phyloP scores from a whole-genome alignment of 1,139 yeast genomes.

The Geotrichum cucujoidarum region DNA sequence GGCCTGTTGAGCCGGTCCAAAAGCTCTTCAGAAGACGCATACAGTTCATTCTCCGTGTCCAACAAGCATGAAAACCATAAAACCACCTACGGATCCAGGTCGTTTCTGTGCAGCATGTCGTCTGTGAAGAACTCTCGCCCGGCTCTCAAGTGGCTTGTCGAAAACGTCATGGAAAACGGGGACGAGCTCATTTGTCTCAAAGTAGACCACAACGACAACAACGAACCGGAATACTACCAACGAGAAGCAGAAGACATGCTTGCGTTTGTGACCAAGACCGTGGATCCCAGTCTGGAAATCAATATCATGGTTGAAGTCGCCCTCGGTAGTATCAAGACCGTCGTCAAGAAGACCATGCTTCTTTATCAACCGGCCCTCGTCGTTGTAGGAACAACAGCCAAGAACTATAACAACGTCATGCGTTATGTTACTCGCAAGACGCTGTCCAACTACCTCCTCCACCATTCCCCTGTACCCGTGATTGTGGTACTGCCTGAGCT shows the following conservation, averaged over 20 bases:
- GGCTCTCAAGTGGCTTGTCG: constrained; percentile 28
- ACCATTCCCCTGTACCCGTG: constrained; percentile 31
- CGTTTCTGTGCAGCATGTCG: constrained; percentile 23
- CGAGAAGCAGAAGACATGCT: constrained; percentile 25
- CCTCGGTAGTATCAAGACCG: constrained; percentile 28
- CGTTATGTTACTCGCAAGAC: constrained; percentile 25
- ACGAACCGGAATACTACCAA: constrained; percentile 21
- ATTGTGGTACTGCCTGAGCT: constrained; percentile 20
- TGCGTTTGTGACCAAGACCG: constrained; percentile 20
- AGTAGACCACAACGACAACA: constrained; percentile 19
- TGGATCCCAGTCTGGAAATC: constrained; percentile 23
- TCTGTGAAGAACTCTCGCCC: constrained; percentile 18
- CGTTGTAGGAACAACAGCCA: constrained; percentile 28
- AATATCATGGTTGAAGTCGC: constrained; percentile 30
- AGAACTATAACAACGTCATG: constrained; percentile 24
- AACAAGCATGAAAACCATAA: constrained; percentile 26
- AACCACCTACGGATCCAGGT: constrained; percentile 25
- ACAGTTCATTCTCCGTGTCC: constrained; percentile 29
- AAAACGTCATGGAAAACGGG: constrained; percentile 28
- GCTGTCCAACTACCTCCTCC: constrained; percentile 25
- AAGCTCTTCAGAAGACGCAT: constrained; percentile 1
- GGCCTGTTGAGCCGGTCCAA: background rate
- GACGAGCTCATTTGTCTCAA: constrained; percentile 31
- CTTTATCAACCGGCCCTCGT: constrained; percentile 31
- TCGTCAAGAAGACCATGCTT: constrained; percentile 28